Conservation (phyloP, 2,329 filamentous ascomycete species). For the Phyllosticta citrichinensis region DNA sequence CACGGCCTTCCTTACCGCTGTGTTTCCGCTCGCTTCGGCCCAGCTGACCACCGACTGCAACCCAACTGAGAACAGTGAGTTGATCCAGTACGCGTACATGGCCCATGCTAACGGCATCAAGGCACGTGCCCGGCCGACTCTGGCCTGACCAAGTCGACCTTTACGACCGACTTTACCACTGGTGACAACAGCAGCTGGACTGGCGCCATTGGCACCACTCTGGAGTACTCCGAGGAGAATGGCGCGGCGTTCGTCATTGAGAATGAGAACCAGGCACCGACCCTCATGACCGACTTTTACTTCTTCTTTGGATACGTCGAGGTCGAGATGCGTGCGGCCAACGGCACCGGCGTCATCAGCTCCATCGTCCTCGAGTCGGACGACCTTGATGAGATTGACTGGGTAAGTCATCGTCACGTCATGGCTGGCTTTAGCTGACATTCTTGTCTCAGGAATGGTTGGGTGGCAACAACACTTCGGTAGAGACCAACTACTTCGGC, state of each 20-base stretch:
- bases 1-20: constrained; percentile 1
- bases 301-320: constrained; percentile 15
- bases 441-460: constrained; percentile 9
- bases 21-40: constrained; percentile 29
- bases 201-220: constrained; percentile 47
- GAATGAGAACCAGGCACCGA: constrained; percentile 57
- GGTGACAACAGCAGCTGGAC: constrained; percentile 45
- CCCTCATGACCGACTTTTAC: constrained; percentile 15
- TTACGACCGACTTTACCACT: constrained; percentile 38
- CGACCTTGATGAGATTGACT: constrained; percentile 14
- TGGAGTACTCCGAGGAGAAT: constrained; percentile 46
- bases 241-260: constrained; percentile 61
- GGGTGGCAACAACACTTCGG: constrained; percentile 51
- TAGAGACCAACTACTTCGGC: constrained; percentile 63
- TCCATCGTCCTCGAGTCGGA: constrained; percentile 13
- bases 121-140: constrained; percentile 33
- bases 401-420: constrained; percentile 4
- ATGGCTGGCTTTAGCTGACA: not conserved
- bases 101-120: not conserved
- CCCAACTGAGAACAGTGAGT: constrained; percentile 55
- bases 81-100: not conserved
- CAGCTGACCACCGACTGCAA: constrained; percentile 68
- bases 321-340: constrained; percentile 14
- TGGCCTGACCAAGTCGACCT: constrained; percentile 37
- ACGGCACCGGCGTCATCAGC: constrained; percentile 12